Evolutionary conservation across 495 filamentous ascomycete genomes (phyloP).

Genomic region (Entonaema liquescens): DNA sequence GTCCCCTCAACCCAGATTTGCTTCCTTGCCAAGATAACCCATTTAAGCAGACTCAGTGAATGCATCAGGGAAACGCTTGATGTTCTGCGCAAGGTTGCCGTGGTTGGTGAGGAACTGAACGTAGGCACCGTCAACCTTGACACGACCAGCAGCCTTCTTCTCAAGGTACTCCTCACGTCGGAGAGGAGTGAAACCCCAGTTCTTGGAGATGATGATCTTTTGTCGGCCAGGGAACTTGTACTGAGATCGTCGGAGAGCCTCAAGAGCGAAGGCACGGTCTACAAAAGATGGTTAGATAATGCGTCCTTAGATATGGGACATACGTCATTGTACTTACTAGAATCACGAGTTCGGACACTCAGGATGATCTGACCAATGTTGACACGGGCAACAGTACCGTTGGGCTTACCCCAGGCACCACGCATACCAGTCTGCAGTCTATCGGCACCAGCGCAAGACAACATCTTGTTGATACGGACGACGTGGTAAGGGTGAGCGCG

Average conservation of each 20-base stretch:
- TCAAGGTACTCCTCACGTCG: constrained; percentile 95
- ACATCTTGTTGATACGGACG: constrained; percentile 99
- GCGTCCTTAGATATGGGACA: background rate
- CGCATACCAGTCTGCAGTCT: constrained; percentile 99
- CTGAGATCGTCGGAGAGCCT: constrained; percentile 97
- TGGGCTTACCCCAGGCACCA: constrained; percentile 99
- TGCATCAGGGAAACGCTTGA: constrained; percentile 90
- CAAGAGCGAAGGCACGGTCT: constrained; percentile 91
- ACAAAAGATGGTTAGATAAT: constrained; percentile 42
- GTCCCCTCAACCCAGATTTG: constrained; percentile 51
- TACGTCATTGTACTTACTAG: constrained; percentile 60
- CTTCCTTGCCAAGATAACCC: constrained; percentile 38
- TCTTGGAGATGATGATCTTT: constrained; percentile 99
- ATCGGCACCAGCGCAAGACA: constrained; percentile 99
- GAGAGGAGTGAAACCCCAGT: constrained; percentile 99
- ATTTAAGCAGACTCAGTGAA: constrained; percentile 66
- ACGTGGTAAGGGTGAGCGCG: constrained; percentile 99
- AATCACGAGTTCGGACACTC: constrained; percentile 94
- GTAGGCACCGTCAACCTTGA: constrained; percentile 97
- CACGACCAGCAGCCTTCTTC: constrained; percentile 86
- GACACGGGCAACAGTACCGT: constrained; percentile 96
- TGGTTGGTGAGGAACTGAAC: constrained; percentile 97
- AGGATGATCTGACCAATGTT: constrained; percentile 99
- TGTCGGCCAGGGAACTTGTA: constrained; percentile 99
- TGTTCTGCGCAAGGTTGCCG: constrained; percentile 84